Percentiles rank a stretch among this genome's conserved stretches.
Evolutionary conservation across 768 basidiomycete genomes (phyloP).

Genomic region (Cystoderma amianthinum): DNA sequence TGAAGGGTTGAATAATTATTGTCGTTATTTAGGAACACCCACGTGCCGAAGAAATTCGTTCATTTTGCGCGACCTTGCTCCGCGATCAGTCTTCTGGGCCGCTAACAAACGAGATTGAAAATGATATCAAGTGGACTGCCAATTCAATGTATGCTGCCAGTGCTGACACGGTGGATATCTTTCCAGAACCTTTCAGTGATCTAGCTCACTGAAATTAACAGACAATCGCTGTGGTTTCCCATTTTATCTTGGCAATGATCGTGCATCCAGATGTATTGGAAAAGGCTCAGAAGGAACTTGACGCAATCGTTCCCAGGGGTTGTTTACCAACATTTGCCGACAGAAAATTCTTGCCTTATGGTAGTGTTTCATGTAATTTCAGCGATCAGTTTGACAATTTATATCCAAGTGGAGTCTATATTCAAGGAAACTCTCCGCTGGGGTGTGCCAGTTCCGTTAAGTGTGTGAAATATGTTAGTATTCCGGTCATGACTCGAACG

Average conservation of each 20-base stretch:
- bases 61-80: neutral
- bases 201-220: conserved; percentile 2
- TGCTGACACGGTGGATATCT: conserved; percentile 8
- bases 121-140: neutral
- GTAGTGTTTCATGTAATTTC: too few species aligned
- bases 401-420: too few species aligned
- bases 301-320: conserved; percentile 16
- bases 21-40: neutral
- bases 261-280: conserved; percentile 16
- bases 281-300: conserved; percentile 25
- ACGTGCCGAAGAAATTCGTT: neutral
- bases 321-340: conserved; percentile 23
- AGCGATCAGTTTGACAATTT: too few species aligned
- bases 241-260: conserved; percentile 18
- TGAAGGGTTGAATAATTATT: neutral
- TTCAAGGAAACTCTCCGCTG: too few species aligned
- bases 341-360: conserved; percentile 14
- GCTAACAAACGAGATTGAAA: neutral
- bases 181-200: neutral
- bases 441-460: too few species aligned
- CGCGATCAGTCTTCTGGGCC: neutral
- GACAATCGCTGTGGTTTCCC: conserved; percentile 14
- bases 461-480: too few species aligned
- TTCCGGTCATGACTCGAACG: too few species aligned
- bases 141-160: conserved; percentile 6